These are phyloP conservation scores for Colletotrichum godetiae DNA, from an alignment of 2,329 filamentous ascomycete species.

Conservation along the genomic window DNA sequence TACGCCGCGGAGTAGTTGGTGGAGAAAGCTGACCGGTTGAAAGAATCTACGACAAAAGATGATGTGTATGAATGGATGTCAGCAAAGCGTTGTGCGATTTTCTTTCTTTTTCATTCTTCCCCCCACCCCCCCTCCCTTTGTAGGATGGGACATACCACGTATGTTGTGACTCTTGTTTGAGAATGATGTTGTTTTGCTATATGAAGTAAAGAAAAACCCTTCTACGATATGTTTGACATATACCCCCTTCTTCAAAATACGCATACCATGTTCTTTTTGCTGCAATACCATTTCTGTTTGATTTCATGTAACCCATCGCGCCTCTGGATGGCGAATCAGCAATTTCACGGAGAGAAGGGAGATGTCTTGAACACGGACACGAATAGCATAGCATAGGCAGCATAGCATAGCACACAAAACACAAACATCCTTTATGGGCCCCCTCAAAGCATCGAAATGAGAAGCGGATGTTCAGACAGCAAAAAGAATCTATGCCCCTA, in stretches of 20 bases:
- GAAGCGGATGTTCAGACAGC: no score
- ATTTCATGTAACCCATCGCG: background rate
- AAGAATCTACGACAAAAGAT: background rate
- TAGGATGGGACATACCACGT: background rate
- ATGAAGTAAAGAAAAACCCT: background rate
- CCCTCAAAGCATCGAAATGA: no score
- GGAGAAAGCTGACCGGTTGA: constrained; percentile 65
- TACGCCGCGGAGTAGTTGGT: constrained; percentile 67
- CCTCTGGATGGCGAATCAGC: background rate
- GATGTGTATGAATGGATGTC: constrained; percentile 29
- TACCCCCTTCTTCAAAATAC: background rate
- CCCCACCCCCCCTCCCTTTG: background rate
- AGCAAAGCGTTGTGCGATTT: constrained; percentile 25
- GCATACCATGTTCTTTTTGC: background rate
- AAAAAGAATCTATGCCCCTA: no score
- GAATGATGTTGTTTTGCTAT: background rate
- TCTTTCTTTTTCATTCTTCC: constrained; percentile 26
- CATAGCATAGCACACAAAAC: background rate
- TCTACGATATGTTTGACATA: background rate
- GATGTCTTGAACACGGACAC: background rate
- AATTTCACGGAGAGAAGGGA: background rate
- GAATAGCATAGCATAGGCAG: background rate
- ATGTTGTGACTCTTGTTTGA: background rate
- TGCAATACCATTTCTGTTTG: background rate
- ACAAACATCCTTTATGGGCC: background rate